Percentiles rank a stretch among this genome's conserved stretches.
Conservation (phyloP, 805 yeast species). For the Lipomyces yamadae region DNA sequence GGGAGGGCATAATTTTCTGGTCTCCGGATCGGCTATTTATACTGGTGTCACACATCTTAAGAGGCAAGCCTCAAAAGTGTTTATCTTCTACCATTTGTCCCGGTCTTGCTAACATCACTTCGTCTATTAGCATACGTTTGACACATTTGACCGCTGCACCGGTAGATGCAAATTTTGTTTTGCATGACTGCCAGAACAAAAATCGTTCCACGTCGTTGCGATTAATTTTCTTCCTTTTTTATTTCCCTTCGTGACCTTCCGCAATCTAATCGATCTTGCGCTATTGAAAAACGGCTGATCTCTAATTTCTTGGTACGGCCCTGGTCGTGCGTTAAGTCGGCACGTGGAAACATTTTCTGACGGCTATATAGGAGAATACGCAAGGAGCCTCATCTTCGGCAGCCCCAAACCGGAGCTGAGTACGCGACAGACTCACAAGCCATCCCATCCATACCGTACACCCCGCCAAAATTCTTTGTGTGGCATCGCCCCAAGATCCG, state of each 20-base stretch:
- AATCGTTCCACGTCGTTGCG: background rate
- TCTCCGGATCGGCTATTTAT: too few relatives aligned
- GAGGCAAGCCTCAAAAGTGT: background rate
- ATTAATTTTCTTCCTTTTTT: background rate
- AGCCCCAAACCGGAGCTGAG: background rate
- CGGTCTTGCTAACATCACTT: background rate
- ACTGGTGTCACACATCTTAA: background rate
- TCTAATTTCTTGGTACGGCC: background rate
- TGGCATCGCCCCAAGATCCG: background rate
- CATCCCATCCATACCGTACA: background rate
- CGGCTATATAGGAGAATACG: background rate
- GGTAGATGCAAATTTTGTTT: background rate
- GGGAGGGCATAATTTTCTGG: too few relatives aligned
- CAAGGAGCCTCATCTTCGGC: background rate
- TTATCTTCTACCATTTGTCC: background rate
- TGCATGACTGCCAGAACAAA: background rate
- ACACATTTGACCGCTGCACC: background rate
- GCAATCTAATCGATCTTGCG: background rate
- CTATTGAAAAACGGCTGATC: background rate
- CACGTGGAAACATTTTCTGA: background rate
- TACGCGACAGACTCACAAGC: background rate
- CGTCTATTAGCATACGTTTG: background rate
- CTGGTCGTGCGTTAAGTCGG: background rate
- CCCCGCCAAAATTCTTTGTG: background rate
- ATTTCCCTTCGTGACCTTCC: background rate